These are phyloP conservation scores for Funneliformis geosporum DNA, from an alignment of 192 early-diverging fungal genomes.

Conservation along the genomic window DNA sequence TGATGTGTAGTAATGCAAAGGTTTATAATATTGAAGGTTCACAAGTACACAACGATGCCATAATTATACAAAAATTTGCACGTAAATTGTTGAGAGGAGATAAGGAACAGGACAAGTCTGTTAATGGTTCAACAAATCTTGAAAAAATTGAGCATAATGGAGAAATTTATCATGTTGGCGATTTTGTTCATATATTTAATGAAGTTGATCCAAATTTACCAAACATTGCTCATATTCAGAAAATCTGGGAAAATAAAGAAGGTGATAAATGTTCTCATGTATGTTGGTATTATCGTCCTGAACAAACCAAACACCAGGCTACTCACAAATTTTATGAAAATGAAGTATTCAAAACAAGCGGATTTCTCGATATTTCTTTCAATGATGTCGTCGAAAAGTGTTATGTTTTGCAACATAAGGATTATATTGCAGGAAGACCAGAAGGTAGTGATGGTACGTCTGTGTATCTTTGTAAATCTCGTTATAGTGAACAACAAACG, in stretches of 20 bases:
- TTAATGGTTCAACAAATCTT: not conserved
- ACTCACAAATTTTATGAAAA: slow-evolving; percentile 59
- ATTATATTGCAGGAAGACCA: slow-evolving; percentile 58
- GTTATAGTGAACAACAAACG: slow-evolving; percentile 62
- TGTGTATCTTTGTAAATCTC: slow-evolving; percentile 66
- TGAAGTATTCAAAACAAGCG: slow-evolving; percentile 67
- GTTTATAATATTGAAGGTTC: slow-evolving; percentile 88
- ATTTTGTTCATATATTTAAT: slow-evolving; percentile 67
- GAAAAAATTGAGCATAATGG: slow-evolving; percentile 14
- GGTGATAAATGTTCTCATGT: slow-evolving; percentile 49
- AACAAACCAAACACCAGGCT: slow-evolving; percentile 66
- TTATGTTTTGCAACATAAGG: slow-evolving; percentile 59
- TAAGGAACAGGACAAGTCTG: not conserved
- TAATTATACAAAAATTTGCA: slow-evolving; percentile 13
- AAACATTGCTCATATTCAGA: slow-evolving; percentile 60
- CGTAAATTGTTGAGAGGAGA: slow-evolving; percentile 14
- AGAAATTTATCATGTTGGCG: slow-evolving; percentile 41
- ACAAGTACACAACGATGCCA: slow-evolving; percentile 79
- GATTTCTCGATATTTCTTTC: slow-evolving; percentile 52
- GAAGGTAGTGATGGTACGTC: slow-evolving; percentile 45
- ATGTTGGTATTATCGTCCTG: slow-evolving; percentile 66
- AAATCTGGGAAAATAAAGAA: slow-evolving; percentile 51
- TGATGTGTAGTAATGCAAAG: slow-evolving; percentile 90
- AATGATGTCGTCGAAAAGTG: slow-evolving; percentile 62
- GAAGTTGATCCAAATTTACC: slow-evolving; percentile 56